Evolutionary conservation across 805 yeast genomes (phyloP).

Genomic region (Grigorovia humatica): DNA sequence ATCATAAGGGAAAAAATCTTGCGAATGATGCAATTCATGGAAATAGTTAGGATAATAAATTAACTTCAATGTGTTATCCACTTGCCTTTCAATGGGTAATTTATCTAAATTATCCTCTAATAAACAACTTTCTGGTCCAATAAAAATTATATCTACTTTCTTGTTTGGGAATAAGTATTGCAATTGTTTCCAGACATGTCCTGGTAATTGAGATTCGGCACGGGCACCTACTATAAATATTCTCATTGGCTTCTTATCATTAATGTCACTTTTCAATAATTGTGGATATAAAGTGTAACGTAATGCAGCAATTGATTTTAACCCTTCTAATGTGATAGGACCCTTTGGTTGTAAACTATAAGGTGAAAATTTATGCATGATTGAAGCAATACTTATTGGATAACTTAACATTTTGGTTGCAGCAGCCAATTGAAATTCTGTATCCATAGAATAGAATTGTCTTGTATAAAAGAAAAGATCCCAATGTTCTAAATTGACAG

Average conservation of each 20-base stretch:
- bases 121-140: conserved; percentile 81
- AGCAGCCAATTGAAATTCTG: conserved; percentile 92
- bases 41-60: conserved; percentile 86
- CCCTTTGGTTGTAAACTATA: conserved; percentile 74
- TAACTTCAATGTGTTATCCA: conserved; percentile 67
- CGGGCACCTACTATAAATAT: conserved; percentile 86
- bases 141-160: conserved; percentile 77
- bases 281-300: conserved; percentile 80
- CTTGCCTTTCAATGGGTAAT: conserved; percentile 60
- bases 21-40: conserved; percentile 82
- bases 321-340: conserved; percentile 83
- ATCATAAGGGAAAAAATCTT: conserved; percentile 95
- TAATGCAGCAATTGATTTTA: conserved; percentile 86
- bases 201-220: conserved; percentile 89
- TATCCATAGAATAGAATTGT: conserved; percentile 90
- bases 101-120: neutral
- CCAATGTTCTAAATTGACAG: conserved; percentile 78
- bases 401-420: conserved; percentile 90
- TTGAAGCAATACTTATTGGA: conserved; percentile 81
- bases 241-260: conserved; percentile 80
- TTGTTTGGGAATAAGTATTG: conserved; percentile 74
- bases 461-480: conserved; percentile 90
- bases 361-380: conserved; percentile 79
- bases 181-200: conserved; percentile 92
- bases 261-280: conserved; percentile 23